Evolutionary conservation across 139 green algal genomes (phyloP), one percentile per base, ranked within the genome.

Genomic region (Chlorella sp.): DNA sequence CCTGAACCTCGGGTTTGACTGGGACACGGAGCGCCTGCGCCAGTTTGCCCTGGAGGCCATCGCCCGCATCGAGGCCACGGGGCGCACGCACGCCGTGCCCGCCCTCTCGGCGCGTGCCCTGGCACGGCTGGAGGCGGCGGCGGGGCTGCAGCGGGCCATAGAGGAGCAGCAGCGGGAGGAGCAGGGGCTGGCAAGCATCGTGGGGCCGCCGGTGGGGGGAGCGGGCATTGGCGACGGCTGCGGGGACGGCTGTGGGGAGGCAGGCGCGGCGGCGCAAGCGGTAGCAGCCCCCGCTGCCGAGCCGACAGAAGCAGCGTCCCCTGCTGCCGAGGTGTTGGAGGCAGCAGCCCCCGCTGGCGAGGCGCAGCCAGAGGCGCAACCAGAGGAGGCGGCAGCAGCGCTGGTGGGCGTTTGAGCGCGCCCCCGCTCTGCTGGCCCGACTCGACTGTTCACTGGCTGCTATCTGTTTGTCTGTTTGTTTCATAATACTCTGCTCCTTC

Each of bases 81-180:
- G 95, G 1, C 85, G 96, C 16, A 79, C 42, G 18, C 92, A 30
- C 93, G 96, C 24, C 39, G 53, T 96, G 53, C 93, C 96, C 3
- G 88, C 90, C 57, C 68, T 97, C 2, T 93, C 90, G 11, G 91
- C 85, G 39, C 79, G 91, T 1, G 80, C 86, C 21, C 61, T 92
- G 64, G 88, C 89, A 9, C 61, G 83, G 15, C 87, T 95, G 86
- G 89, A 95, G 90, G 90, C 90, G 7, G 93, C 94, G 71, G 92
- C 89, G 28, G 88, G 83, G 30, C 81, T 71, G 86, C 66, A 66
- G 76, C 89, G 83, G 15, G 94, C 95, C 32, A 96, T 97, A 24
- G 92, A 89, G 75, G 96, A 97, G 91, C 95, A 97, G 94, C 83
- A 95, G 61, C 86, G 94, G 30, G 95, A 98, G 92, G 93, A 91